Conservation (phyloP, 768 basidiomycete species). For the Suillus lakei region DNA sequence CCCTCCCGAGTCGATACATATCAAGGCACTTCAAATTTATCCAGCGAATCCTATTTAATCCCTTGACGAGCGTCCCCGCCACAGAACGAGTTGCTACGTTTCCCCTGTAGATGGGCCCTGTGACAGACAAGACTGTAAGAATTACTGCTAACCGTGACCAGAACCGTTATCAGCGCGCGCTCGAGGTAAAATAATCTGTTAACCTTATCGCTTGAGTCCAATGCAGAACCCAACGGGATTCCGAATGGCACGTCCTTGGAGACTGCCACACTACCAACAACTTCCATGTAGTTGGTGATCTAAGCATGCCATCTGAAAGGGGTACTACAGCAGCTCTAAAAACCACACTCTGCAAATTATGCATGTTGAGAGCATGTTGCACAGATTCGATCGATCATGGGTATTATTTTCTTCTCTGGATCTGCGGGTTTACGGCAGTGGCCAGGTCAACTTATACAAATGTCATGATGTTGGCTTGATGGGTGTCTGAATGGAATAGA, state of each 20-base stretch:
- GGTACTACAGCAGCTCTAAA: constrained; percentile 6
- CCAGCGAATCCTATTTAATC: neutral
- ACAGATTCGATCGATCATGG: constrained; percentile 8
- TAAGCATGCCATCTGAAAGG: neutral
- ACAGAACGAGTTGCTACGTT: neutral
- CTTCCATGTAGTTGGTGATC: neutral
- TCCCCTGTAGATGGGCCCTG: neutral
- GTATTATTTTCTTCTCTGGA: constrained; percentile 5
- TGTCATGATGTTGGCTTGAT: constrained; percentile 13
- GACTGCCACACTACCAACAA: neutral
- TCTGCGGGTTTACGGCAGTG: constrained; percentile 1
- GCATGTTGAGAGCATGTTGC: constrained; percentile 4
- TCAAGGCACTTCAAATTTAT: constrained; percentile 2
- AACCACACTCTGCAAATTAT: neutral
- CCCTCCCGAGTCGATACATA: neutral
- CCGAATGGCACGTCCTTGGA: neutral
- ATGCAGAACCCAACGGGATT: neutral
- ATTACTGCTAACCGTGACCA: neutral
- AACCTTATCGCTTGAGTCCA: neutral
- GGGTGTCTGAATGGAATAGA: constrained; percentile 11
- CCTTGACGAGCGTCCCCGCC: neutral
- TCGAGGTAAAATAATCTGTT: neutral
- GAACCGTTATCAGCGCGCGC: neutral
- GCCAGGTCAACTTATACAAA: neutral
- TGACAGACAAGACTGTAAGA: neutral